Conservation (phyloP, 495 filamentous ascomycete genomes). For the Xylaria longipes region DNA sequence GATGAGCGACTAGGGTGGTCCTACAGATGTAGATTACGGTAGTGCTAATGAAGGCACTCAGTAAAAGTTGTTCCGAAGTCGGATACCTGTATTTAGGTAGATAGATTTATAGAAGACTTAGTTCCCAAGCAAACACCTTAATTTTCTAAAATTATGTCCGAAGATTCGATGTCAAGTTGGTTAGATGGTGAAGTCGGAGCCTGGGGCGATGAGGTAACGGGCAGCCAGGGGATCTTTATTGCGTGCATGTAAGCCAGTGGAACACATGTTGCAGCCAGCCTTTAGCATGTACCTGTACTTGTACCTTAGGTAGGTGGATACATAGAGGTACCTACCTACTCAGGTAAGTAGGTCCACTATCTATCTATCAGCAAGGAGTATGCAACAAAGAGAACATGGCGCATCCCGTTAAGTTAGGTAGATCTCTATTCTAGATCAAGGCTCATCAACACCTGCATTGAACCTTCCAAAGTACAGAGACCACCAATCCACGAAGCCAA, state of each 20-base stretch:
- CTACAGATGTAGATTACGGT: not conserved
- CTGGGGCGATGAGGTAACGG: not conserved
- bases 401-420: not conserved
- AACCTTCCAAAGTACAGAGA: not conserved
- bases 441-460: conserved; percentile 1
- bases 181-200: not conserved
- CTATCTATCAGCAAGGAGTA: not conserved
- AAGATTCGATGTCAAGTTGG: not conserved
- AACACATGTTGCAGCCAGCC: not conserved
- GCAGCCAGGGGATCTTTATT: conserved; percentile 8
- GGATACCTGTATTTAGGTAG: not conserved
- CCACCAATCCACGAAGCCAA: conserved; percentile 5
- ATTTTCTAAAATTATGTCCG: not conserved
- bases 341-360: too few species aligned
- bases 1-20: not conserved
- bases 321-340: not conserved
- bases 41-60: not conserved
- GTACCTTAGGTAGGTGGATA: not conserved
- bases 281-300: not conserved
- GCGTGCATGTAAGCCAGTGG: not conserved
- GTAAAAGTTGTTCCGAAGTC: not conserved
- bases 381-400: not conserved
- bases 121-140: not conserved
- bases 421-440: not conserved
- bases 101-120: not conserved